Percentiles rank a stretch among this genome's conserved stretches.
Conservation (phyloP, 2,329 filamentous ascomycete genomes). For the Fusarium fujikuroi region DNA sequence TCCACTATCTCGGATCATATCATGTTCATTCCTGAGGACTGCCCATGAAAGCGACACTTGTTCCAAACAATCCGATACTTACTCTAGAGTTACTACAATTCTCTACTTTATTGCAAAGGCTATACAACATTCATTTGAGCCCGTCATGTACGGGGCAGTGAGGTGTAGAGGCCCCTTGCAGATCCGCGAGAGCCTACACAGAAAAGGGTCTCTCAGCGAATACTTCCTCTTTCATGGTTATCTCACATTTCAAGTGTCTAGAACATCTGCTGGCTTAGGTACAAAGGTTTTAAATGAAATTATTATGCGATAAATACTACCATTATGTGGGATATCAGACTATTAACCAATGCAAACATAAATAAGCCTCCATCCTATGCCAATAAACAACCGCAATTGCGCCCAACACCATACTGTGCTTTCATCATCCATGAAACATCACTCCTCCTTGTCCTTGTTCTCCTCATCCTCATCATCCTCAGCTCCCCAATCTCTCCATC, state of each 20-base stretch:
- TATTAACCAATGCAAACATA: conserved; percentile 5
- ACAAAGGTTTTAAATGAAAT: neutral
- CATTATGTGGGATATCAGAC: conserved; percentile 31
- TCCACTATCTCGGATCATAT: neutral
- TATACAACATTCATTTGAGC: too few species aligned
- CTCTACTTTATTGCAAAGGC: neutral
- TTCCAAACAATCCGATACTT: neutral
- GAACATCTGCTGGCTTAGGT: neutral
- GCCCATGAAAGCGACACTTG: neutral
- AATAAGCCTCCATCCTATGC: conserved; percentile 19
- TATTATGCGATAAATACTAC: conserved; percentile 12
- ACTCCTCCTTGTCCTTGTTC: conserved; percentile 47
- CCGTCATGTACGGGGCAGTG: too few species aligned
- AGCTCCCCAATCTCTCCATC: conserved; percentile 74
- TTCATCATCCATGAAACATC: conserved; percentile 35
- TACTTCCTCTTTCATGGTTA: too few species aligned
- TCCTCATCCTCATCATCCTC: conserved; percentile 61
- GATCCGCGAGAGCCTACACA: neutral
- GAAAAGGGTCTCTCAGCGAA: neutral
- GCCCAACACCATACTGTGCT: conserved; percentile 31
- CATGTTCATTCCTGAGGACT: neutral
- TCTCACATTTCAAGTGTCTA: too few species aligned
- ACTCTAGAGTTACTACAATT: neutral
- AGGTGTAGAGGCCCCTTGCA: neutral
- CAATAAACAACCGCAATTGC: conserved; percentile 9